Conservation (phyloP, 106 monocot genomes). For the Apostasia shenzhenica region DNA sequence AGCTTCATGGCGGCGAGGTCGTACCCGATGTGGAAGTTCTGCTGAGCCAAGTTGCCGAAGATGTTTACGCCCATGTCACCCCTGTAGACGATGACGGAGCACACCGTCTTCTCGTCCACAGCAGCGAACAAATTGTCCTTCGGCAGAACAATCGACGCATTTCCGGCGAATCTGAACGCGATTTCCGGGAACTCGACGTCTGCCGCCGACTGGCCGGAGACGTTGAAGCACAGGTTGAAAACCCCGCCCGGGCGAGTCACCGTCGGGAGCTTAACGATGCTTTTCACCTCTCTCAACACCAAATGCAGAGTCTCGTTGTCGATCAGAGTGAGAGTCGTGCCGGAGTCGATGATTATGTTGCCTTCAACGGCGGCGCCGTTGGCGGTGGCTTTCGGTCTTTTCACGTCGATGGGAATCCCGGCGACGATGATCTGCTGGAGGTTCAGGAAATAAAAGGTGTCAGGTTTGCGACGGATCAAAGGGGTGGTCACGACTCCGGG, state of each 20-base stretch:
- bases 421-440: neutral
- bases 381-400: neutral
- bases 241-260: neutral
- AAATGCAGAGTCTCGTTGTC: neutral
- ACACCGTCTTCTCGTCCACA: neutral
- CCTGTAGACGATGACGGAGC: neutral
- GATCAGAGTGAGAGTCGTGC: neutral
- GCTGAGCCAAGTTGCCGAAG: constrained; percentile 4
- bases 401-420: neutral
- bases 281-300: neutral
- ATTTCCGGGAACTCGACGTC: neutral
- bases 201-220: neutral
- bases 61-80: neutral
- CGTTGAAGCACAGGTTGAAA: neutral
- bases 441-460: neutral
- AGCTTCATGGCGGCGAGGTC: too few species aligned
- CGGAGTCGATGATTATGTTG: neutral
- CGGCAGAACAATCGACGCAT: neutral
- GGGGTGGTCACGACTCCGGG: neutral
- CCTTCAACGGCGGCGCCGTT: neutral
- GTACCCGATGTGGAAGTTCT: too few species aligned
- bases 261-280: neutral
- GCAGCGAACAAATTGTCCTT: neutral
- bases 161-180: neutral
- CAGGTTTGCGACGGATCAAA: neutral